phyloP scores from a whole-genome alignment of 2,329 filamentous ascomycete genomes.

The Cordyceps tenuipes region DNA sequence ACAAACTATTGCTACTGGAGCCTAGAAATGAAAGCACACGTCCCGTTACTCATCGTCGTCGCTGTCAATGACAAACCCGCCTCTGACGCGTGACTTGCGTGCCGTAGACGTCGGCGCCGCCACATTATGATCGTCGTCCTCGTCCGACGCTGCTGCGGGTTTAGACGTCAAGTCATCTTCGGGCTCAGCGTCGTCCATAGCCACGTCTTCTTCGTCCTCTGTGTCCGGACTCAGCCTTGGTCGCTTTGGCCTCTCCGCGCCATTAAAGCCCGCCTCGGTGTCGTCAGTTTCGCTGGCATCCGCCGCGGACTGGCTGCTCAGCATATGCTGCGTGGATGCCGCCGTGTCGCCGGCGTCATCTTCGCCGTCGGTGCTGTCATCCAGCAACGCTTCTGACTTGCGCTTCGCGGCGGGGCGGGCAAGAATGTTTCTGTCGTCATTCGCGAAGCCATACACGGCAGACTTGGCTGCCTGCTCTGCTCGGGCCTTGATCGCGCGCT shows the following conservation, averaged over 20 bases:
- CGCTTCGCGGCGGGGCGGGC: conserved; percentile 20
- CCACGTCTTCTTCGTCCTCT: conserved; percentile 21
- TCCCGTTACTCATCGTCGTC: conserved; percentile 43
- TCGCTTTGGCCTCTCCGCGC: conserved; percentile 29
- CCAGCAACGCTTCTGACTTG: conserved; percentile 19
- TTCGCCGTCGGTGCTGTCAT: conserved; percentile 21
- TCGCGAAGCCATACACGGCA: conserved; percentile 12
- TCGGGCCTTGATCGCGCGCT: conserved; percentile 51
- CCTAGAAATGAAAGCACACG: not conserved
- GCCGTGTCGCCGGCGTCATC: conserved; percentile 17
- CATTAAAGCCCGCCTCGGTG: conserved; percentile 23
- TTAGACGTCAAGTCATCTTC: conserved; percentile 16
- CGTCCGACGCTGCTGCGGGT: not conserved
- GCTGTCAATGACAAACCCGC: conserved; percentile 51
- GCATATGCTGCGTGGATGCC: conserved; percentile 16
- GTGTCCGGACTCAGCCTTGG: conserved; percentile 25
- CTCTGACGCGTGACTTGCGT: conserved; percentile 37
- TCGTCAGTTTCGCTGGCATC: conserved; percentile 21
- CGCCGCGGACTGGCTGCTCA: conserved; percentile 19
- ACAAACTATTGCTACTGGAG: not conserved
- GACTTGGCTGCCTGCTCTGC: conserved; percentile 30
- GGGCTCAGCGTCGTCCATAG: conserved; percentile 19
- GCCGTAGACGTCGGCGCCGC: conserved; percentile 26
- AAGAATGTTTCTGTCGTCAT: conserved; percentile 5
- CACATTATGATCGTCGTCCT: conserved; percentile 34